phyloP scores from a whole-genome alignment of 1,139 yeast species.

The Candida sp. region DNA sequence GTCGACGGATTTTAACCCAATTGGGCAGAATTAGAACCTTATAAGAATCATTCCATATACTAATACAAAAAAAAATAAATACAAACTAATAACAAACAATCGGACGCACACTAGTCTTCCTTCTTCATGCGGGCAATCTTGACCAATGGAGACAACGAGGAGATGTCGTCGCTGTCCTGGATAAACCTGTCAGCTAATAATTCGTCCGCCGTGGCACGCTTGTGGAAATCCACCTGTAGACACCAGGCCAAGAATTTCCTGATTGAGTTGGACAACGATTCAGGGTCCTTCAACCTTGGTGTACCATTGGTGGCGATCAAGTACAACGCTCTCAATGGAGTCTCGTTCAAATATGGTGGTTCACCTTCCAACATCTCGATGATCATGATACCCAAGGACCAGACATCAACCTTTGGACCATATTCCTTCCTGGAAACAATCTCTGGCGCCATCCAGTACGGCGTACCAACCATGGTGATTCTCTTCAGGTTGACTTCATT shows the following conservation, averaged over 20 bases:
- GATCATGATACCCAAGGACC: conserved; percentile 98
- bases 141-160: conserved; percentile 86
- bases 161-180: conserved; percentile 69
- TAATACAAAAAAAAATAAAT: not conserved
- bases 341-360: conserved; percentile 96
- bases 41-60: not conserved
- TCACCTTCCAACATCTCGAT: conserved; percentile 99
- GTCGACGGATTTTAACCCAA: too few species aligned
- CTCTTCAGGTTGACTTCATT: conserved; percentile 85
- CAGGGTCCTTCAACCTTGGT: conserved; percentile 91
- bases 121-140: conserved; percentile 87
- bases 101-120: conserved; percentile 2
- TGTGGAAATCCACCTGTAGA: conserved; percentile 83
- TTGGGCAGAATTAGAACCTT: too few species aligned
- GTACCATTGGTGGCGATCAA: conserved; percentile 97
- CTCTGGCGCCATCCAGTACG: conserved; percentile 99
- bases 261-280: conserved; percentile 68
- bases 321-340: conserved; percentile 91
- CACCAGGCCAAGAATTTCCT: conserved; percentile 78
- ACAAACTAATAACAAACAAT: not conserved
- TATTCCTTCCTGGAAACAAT: conserved; percentile 93
- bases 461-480: conserved; percentile 99
- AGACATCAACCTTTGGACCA: conserved; percentile 96
- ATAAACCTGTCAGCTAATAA: conserved; percentile 77
- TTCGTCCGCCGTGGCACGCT: conserved; percentile 82